Evolutionary conservation across 2,329 filamentous ascomycete genomes (phyloP), one percentile per base, ranked within the genome.

Genomic region (Exophiala aquamarina): DNA sequence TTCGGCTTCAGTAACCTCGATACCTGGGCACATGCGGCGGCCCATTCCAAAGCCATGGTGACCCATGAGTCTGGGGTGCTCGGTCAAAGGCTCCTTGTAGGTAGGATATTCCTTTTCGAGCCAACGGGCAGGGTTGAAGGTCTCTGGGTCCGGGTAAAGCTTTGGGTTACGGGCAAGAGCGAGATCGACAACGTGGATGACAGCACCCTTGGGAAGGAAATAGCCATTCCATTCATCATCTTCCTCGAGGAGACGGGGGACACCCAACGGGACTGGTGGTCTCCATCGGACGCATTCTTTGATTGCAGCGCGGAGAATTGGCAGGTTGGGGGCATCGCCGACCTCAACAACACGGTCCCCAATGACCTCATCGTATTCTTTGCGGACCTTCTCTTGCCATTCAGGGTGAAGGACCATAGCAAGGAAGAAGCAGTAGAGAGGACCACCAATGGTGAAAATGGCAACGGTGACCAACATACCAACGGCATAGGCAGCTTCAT

Each of bases 241-340:
- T n/a, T 66, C 69, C 54, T 77, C 74, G 49, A 72, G 72, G 52
- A 75, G 73, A 50, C 76, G 73, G 3, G 74, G 73, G 20, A 77
- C 73, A 36, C 74, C 74, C 71, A 57, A 14, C 26, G 67, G 70
- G 2, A 77, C 74, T 41, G 73, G 75, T 50, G 72, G 72, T 18
- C 71, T 67, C 72, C 72, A 75, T 47, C 72, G 64, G 32, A 74
- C 62, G 9, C 62, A 65, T 62, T 74, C 71, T 61, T 73, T 70
- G 40, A 66, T 66, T 1, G 66, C 56, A 18, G 70, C 70, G 21
- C 68, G 60, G 13, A 71, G 60, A 37, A 69, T 65, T 2, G 67
- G 67, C 2, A 73, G 61, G 20, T 52, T 54, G 9, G 59, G 47
- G 43, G 68, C 63, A 53, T 73, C 70, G 3, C 67, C 63, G 4